Evolutionary conservation across 768 basidiomycete genomes (phyloP).

Genomic region (Lactarius tabidus): DNA sequence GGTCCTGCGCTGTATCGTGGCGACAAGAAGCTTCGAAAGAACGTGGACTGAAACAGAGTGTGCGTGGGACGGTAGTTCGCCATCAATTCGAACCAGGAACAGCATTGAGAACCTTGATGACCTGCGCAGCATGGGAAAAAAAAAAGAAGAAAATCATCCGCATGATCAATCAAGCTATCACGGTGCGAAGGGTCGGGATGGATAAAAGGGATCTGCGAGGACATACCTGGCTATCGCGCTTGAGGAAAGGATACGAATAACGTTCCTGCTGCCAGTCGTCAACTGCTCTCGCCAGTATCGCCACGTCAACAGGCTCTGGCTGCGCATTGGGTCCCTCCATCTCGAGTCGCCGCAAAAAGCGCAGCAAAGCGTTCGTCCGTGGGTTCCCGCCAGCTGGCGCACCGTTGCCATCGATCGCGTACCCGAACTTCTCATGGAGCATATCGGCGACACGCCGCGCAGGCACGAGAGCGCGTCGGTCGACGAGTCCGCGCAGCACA

Average conservation of each 20-base stretch:
- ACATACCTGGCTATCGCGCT: constrained; percentile 1
- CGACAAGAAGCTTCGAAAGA: background rate
- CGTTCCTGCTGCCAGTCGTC: background rate
- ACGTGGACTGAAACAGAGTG: background rate
- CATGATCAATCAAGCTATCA: background rate
- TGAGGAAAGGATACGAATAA: constrained; percentile 10
- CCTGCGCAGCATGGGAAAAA: background rate
- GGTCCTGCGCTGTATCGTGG: background rate
- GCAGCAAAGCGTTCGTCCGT: constrained; percentile 2
- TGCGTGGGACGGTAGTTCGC: background rate
- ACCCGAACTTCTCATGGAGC: constrained; percentile 1
- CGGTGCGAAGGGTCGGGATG: background rate
- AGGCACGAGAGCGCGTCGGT: background rate
- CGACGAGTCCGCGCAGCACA: constrained; percentile 13
- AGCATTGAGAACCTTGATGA: constrained; percentile 7
- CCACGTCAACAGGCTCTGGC: background rate
- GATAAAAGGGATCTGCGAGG: background rate
- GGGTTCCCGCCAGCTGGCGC: background rate
- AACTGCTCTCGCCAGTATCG: background rate
- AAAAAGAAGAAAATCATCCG: background rate
- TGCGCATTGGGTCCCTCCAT: background rate
- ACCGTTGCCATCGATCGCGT: constrained; percentile 1
- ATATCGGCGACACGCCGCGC: constrained; percentile 3
- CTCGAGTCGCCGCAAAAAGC: constrained; percentile 9
- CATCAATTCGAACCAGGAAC: background rate